A percentile compares a stretch with the other conserved stretches of the same genome.
Conservation (phyloP, 805 yeast species). For the Blastobotrys robertii region DNA sequence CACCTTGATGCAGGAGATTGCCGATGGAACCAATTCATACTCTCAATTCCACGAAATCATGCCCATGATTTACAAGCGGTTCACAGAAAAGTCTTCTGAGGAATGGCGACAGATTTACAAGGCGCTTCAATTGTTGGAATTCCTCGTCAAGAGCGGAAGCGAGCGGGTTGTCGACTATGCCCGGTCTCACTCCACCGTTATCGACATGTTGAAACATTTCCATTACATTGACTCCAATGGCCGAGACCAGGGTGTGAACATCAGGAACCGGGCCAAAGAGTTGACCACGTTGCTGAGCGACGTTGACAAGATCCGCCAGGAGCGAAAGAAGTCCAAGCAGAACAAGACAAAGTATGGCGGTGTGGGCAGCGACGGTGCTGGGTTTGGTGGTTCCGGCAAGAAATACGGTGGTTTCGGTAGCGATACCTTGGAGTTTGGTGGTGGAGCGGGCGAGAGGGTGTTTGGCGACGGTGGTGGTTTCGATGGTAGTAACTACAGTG, state of each 20-base stretch:
- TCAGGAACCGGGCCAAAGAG: slow-evolving; percentile 80
- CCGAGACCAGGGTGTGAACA: slow-evolving; percentile 91
- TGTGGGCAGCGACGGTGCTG: slow-evolving; percentile 38
- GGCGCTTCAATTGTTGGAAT: slow-evolving; percentile 84
- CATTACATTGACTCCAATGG: slow-evolving; percentile 92
- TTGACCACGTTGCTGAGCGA: slow-evolving; percentile 63
- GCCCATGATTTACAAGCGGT: slow-evolving; percentile 47
- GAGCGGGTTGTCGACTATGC: slow-evolving; percentile 95
- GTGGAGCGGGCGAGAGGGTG: slow-evolving; percentile 28
- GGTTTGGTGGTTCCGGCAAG: slow-evolving; percentile 27
- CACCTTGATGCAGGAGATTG: slow-evolving; percentile 87
- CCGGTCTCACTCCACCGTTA: slow-evolving; percentile 66
- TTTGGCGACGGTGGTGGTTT: slow-evolving; percentile 35
- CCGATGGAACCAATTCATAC: slow-evolving; percentile 81
- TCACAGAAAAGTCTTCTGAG: slow-evolving; percentile 89
- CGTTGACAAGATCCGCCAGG: slow-evolving; percentile 66
- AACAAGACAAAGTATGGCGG: slow-evolving; percentile 78
- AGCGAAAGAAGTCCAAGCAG: slow-evolving; percentile 83
- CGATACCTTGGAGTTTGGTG: slow-evolving; percentile 26
- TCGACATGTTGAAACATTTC: slow-evolving; percentile 84
- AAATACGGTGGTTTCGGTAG: slow-evolving; percentile 30
- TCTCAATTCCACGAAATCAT: slow-evolving; percentile 34
- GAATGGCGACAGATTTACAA: slow-evolving; percentile 99
- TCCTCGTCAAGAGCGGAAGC: slow-evolving; percentile 81
- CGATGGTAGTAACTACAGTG: slow-evolving; percentile 26